phyloP scores from a whole-genome alignment of 768 basidiomycete species.

The Serendipita indica region DNA sequence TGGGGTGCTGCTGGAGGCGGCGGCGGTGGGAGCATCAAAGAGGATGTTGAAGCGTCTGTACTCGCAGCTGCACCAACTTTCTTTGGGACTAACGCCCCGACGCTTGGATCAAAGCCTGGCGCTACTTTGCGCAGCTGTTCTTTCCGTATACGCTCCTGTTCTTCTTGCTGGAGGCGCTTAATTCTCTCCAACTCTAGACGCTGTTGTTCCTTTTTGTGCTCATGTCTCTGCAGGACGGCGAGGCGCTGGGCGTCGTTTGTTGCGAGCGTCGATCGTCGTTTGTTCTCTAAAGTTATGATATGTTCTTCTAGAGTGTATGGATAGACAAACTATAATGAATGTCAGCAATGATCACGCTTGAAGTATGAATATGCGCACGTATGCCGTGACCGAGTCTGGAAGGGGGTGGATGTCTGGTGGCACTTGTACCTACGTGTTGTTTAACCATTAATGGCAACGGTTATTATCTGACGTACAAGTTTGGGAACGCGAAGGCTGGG shows the following conservation, averaged over 20 bases:
- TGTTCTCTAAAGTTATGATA: slow-evolving; percentile 57
- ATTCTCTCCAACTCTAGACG: slow-evolving; percentile 31
- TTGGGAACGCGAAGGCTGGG: slow-evolving; percentile 78
- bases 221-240: slow-evolving; percentile 50
- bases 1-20: slow-evolving; percentile 12
- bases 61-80: slow-evolving; percentile 18
- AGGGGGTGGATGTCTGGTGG: slow-evolving; percentile 90
- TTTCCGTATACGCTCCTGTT: neutral
- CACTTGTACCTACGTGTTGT: slow-evolving; percentile 51
- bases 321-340: slow-evolving; percentile 68
- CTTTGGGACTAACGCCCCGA: slow-evolving; percentile 42
- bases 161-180: neutral
- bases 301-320: slow-evolving; percentile 89
- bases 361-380: slow-evolving; percentile 42
- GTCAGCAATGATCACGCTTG: slow-evolving; percentile 10
- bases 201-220: slow-evolving; percentile 59
- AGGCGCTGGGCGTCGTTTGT: slow-evolving; percentile 54
- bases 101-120: slow-evolving; percentile 66
- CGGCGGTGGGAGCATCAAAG: slow-evolving; percentile 16
- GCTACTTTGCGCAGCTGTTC: slow-evolving; percentile 66
- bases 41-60: slow-evolving; percentile 19
- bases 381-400: slow-evolving; percentile 80
- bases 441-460: slow-evolving; percentile 14
- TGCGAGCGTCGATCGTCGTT: slow-evolving; percentile 51
- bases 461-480: slow-evolving; percentile 33